These are phyloP conservation scores for Claviceps capensis DNA, from an alignment of 2,329 filamentous ascomycete species.

Conservation along the genomic window DNA sequence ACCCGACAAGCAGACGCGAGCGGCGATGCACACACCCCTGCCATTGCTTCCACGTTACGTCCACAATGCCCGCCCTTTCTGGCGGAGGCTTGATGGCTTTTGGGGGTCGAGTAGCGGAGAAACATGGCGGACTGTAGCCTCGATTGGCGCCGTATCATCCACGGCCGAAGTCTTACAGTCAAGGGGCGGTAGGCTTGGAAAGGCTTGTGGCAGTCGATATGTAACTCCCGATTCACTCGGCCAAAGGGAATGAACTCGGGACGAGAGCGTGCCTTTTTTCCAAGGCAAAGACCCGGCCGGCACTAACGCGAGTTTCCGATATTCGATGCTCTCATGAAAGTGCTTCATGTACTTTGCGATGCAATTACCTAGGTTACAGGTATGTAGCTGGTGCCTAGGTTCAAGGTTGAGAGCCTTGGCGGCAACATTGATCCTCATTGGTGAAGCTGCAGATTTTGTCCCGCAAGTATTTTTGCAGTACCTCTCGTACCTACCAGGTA, in stretches of 20 bases:
- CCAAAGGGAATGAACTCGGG: too few relatives aligned
- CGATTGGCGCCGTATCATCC: constrained; percentile 4
- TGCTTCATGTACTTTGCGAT: too few relatives aligned
- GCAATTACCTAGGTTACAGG: too few relatives aligned
- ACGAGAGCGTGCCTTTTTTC: too few relatives aligned
- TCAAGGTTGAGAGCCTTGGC: not conserved
- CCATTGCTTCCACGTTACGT: not conserved
- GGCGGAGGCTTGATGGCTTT: not conserved
- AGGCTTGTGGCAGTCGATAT: not conserved
- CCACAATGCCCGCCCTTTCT: constrained; percentile 4
- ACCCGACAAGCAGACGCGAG: not conserved
- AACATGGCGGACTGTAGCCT: not conserved
- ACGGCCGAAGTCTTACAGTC: constrained; percentile 5
- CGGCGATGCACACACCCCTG: not conserved
- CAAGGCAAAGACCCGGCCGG: too few relatives aligned
- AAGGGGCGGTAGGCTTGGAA: not conserved
- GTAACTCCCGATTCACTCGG: too few relatives aligned
- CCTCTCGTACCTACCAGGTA: too few relatives aligned
- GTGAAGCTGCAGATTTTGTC: not conserved
- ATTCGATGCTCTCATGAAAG: too few relatives aligned
- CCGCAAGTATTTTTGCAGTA: not conserved
- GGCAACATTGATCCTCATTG: not conserved
- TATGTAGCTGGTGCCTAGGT: too few relatives aligned
- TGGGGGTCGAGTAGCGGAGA: constrained; percentile 4
- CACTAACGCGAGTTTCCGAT: too few relatives aligned